Base-by-base conservation (phyloP, 306 rosid species). In the Hippophae rhamnoides region DNA sequence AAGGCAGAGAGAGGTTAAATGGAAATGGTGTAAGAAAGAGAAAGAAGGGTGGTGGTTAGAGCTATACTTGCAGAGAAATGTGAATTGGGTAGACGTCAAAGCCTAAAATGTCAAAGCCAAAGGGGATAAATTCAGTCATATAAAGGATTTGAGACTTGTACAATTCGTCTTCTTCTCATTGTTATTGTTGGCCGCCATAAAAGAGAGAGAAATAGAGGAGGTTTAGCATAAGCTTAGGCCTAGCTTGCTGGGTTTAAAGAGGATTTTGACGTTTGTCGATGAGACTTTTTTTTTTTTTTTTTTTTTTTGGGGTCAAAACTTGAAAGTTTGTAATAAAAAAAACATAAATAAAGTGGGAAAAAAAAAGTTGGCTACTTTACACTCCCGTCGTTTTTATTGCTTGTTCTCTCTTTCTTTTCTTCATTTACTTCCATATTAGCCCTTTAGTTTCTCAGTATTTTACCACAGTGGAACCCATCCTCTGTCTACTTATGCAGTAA, bases 151-250 rank as follows among this genome's bases (percentile, higher is more conserved):
- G 69, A 31, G 47, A 60, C 41, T 51, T 62, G 67, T 56, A 60
- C 54, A n/a, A 63, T 56, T 61, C 56, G 40, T 49, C 66, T 60
- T 46, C 60, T 58, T 62, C 60, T 40, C 40, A 14, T 38, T 58
- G 81, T 23, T 41, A 14, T 52, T 70, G 69, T 46, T 81, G 86
- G 82, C 90, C 70, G 90, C 84, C 82, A 79, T 69, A 60, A 43
- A 27, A 64, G 75, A 43, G 41, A 41, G 1, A 41, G 50, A 26
- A 3, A 52, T 25, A 51, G 47, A 43, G 40, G 45, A 31, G 10
- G 11, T 13, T 2, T 31, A 31, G 38, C 38, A 43, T 41, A 13
- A 41, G 54, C 56, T 41, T 38, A 45, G 56, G 55, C 64, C 76
- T 78, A 83, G 74, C 86, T 75, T 31, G 75, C 69, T 57, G 56